Evolutionary conservation across 495 filamentous ascomycete species (phyloP).

Genomic region (Neurospora discreta): DNA sequence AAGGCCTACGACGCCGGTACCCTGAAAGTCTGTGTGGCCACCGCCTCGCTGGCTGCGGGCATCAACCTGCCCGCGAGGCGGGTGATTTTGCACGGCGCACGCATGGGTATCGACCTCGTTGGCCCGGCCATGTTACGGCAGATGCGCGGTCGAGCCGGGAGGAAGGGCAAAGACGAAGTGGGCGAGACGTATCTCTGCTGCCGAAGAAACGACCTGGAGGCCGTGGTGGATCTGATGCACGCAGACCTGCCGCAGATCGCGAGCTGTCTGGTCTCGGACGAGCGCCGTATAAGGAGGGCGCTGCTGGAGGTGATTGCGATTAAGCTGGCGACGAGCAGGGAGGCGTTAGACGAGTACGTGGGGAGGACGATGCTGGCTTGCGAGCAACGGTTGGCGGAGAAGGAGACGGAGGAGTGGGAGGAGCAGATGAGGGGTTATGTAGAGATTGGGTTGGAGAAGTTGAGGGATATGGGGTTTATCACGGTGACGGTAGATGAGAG

Average conservation of each 20-base stretch:
- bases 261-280: constrained; percentile 61
- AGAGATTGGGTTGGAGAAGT: constrained; percentile 40
- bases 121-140: constrained; percentile 73
- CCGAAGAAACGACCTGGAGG: constrained; percentile 55
- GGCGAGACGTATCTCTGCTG: constrained; percentile 78
- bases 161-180: constrained; percentile 71
- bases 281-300: constrained; percentile 51
- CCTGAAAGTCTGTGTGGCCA: constrained; percentile 66
- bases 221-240: constrained; percentile 57
- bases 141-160: constrained; percentile 75
- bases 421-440: constrained; percentile 25
- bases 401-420: constrained; percentile 36
- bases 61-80: constrained; percentile 64
- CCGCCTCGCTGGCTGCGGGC: constrained; percentile 75
- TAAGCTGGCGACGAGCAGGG: constrained; percentile 54
- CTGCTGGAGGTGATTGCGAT: constrained; percentile 67
- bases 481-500: constrained; percentile 25
- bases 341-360: constrained; percentile 62
- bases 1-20: constrained; percentile 60
- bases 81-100: constrained; percentile 67
- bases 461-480: constrained; percentile 46
- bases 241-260: constrained; percentile 61
- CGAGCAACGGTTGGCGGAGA: constrained; percentile 26
- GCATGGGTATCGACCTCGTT: constrained; percentile 69
- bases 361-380: constrained; percentile 55